Conservation (phyloP, 257 asterid genomes). For the Agastache rugosa region DNA sequence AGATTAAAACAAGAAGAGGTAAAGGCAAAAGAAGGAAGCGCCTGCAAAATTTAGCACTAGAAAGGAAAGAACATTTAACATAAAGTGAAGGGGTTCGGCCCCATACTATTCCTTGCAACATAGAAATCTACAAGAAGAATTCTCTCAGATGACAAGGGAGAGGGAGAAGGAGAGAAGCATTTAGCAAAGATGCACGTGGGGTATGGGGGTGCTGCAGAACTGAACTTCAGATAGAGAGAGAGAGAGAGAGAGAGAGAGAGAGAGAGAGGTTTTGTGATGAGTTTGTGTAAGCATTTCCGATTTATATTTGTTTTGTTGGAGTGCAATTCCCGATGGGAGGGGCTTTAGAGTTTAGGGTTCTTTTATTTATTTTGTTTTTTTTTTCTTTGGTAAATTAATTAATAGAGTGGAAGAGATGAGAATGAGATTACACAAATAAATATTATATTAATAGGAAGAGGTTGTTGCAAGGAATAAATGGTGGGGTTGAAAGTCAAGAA, state of each 20-base stretch:
- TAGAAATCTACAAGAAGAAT: conserved; percentile 32
- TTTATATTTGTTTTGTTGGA: conserved; percentile 15
- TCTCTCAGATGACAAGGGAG: conserved; percentile 44
- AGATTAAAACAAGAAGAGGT: background rate
- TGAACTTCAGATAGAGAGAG: background rate
- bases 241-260: conserved; percentile 29
- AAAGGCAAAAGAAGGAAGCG: conserved; percentile 48
- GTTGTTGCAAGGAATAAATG: conserved; percentile 63
- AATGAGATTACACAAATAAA: conserved; percentile 34
- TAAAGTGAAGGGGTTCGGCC: conserved; percentile 49
- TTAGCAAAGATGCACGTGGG: conserved; percentile 49
- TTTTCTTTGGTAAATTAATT: conserved; percentile 36
- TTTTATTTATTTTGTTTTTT: background rate
- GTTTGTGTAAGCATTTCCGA: conserved; percentile 49
- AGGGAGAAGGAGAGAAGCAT: conserved; percentile 41
- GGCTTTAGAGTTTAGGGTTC: background rate
- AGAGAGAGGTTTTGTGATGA: conserved; percentile 46
- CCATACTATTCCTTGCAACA: conserved; percentile 18
- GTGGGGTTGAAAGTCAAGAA: conserved; percentile 52
- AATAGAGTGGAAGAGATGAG: conserved; percentile 35
- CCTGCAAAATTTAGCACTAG: conserved; percentile 53
- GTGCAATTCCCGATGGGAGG: conserved; percentile 39
- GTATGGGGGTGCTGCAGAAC: conserved; percentile 24
- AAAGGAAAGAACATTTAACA: conserved; percentile 54
- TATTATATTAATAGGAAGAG: conserved; percentile 51